Percentiles rank a stretch among this genome's conserved stretches.
Evolutionary conservation across 2,329 filamentous ascomycete genomes (phyloP).

Genomic region (Acephala macrosclerotiorum): DNA sequence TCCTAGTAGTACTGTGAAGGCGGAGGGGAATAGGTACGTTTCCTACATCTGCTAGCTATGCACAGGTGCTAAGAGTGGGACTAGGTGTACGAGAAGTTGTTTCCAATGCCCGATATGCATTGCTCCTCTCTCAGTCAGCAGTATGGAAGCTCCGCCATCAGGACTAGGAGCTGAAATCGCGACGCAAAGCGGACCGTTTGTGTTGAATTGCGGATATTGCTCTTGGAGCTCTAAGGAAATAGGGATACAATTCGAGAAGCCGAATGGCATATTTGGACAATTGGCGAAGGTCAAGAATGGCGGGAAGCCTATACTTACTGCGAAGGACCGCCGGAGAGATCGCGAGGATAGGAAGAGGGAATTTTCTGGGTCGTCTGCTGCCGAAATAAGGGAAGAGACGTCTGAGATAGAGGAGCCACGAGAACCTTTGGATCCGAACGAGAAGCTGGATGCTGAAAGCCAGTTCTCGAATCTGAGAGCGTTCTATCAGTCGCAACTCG

Average conservation of each 20-base stretch:
- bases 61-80: constrained; percentile 17
- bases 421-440: constrained; percentile 44
- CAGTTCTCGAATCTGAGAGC: constrained; percentile 77
- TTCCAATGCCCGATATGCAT: constrained; percentile 94
- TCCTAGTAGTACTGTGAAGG: constrained; percentile 89
- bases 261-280: constrained; percentile 85
- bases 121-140: constrained; percentile 78
- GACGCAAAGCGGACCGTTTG: constrained; percentile 67
- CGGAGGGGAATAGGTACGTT: constrained; percentile 86
- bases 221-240: constrained; percentile 92
- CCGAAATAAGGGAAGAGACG: constrained; percentile 39
- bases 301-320: constrained; percentile 57
- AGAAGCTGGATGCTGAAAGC: constrained; percentile 65
- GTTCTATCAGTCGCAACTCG: constrained; percentile 84
- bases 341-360: constrained; percentile 38
- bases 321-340: constrained; percentile 49
- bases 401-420: constrained; percentile 46
- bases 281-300: constrained; percentile 74
- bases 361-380: constrained; percentile 26
- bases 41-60: background rate
- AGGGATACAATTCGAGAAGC: constrained; percentile 87
- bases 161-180: constrained; percentile 44
- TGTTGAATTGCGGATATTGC: constrained; percentile 89
- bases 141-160: constrained; percentile 61
- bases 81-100: constrained; percentile 89